Evolutionary conservation across 257 asterid species (phyloP), one percentile per base, ranked within the genome.

Genomic region (Salvia splendens): DNA sequence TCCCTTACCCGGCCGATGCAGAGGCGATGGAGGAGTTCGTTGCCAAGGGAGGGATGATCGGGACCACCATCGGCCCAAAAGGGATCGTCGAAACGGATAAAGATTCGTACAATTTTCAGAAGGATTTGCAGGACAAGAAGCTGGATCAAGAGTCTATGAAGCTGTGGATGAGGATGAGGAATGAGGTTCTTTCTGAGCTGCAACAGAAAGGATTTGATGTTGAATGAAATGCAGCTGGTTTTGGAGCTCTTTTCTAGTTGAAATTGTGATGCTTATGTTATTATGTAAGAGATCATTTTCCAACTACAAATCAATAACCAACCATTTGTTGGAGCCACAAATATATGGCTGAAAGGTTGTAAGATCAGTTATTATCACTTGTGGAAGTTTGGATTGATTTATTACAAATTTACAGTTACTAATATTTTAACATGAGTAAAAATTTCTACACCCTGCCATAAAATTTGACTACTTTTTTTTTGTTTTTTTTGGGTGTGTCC

Each of bases 21-120:
- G 96, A 88, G 48, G 99, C 99, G n/a, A 88, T 93, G 99, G 82
- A 86, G 67, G 95, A 93, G 61, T 93, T 93, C 61, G 53, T 93
- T 57, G 82, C 88, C 0, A 83, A 83, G 47, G 99, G 99, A 16
- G 99, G 99, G 65, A 90, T 90, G 97, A 90, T 90, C 12, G 99
- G 99, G 15, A 93, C 97, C 2, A 76, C 84, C 36, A 87, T 90
- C 32, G 99, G 96, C 73, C 99, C 99, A 0, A 93, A 88, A 82
- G 99, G 97, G 47, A 42, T 82, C 2, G 28, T 88, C 3, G 99
- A 88, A 17, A 57, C 78, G 0, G 96, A 93, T 62, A 77, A 72
- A 64, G 97, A 85, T 67, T 65, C 87, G 0, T 67, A 54, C 62
- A 88, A 85, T 70, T 86, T 73, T 67, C 87, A 93, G 84, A 90